These are phyloP conservation scores for Endothia cerciana DNA, from an alignment of 2,329 filamentous ascomycete genomes.

Conservation along the genomic window DNA sequence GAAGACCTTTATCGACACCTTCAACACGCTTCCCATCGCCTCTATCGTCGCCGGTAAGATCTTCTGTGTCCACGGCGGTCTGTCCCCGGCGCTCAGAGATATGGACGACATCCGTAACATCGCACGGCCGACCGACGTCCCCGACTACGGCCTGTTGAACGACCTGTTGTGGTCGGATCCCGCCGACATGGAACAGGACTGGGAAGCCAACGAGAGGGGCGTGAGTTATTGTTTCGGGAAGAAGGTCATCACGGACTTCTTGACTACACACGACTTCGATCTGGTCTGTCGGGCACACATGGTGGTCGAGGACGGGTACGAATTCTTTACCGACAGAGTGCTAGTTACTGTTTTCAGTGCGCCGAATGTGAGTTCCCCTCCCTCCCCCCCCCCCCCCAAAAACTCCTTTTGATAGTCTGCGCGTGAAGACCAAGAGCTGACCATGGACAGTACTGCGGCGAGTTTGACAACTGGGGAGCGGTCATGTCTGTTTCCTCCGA, in stretches of 20 bases:
- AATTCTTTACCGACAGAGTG: conserved; percentile 95
- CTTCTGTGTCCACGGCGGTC: conserved; percentile 93
- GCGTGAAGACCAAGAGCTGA: conserved; percentile 32
- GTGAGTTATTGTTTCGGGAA: conserved; percentile 99
- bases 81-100: conserved; percentile 88
- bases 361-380: conserved; percentile 76
- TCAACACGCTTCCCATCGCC: conserved; percentile 93
- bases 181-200: conserved; percentile 96
- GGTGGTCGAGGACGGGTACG: conserved; percentile 99
- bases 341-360: conserved; percentile 97
- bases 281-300: conserved; percentile 96
- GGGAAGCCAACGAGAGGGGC: conserved; percentile 95
- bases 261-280: conserved; percentile 94
- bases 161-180: conserved; percentile 97
- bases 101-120: conserved; percentile 99
- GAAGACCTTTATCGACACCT: conserved; percentile 97
- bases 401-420: not conserved
- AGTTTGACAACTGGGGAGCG: conserved; percentile 99
- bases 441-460: conserved; percentile 80
- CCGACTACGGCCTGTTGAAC: conserved; percentile 93
- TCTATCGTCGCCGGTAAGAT: conserved; percentile 98
- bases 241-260: conserved; percentile 95
- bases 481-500: conserved; percentile 98
- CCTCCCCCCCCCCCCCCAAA: too few species aligned
- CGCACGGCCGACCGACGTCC: conserved; percentile 92